Conservation (phyloP, 306 rosid genomes). For the Aeschynomene evenia region DNA sequence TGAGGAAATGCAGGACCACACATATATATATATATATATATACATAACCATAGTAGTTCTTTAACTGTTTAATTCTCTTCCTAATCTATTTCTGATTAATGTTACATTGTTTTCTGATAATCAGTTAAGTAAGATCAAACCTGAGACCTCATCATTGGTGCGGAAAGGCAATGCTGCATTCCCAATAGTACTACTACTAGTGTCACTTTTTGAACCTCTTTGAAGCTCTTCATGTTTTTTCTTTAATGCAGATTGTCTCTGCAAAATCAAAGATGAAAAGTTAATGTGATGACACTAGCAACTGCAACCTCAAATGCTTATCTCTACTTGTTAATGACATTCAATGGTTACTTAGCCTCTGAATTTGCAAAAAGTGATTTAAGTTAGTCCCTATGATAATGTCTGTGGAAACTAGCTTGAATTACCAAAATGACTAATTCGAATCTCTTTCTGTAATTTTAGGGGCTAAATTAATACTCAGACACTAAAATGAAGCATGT, state of each 20-base stretch:
- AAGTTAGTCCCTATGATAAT: no score
- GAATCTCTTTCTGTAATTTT: no score
- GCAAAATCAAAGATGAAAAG: slow-evolving; percentile 15
- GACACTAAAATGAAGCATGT: no score
- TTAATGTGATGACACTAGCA: not conserved
- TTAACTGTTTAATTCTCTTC: not conserved
- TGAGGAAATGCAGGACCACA: slow-evolving; percentile 40
- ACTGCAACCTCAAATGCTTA: not conserved
- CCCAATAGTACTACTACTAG: slow-evolving; percentile 8
- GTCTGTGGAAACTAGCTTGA: no score
- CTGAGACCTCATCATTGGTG: slow-evolving; percentile 61
- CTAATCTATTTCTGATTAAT: slow-evolving; percentile 17
- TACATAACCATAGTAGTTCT: slow-evolving; percentile 29
- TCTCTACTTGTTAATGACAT: not conserved
- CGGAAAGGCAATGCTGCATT: slow-evolving; percentile 39
- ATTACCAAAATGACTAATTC: no score
- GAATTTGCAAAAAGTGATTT: no score
- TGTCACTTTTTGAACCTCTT: slow-evolving; percentile 30
- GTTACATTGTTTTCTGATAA: slow-evolving; percentile 19
- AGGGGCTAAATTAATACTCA: no score
- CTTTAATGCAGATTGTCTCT: slow-evolving; percentile 56
- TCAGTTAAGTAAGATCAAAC: slow-evolving; percentile 59
- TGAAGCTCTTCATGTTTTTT: slow-evolving; percentile 64
- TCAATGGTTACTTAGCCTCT: not conserved
- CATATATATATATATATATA: no score